Base-by-base conservation (phyloP, 768 basidiomycete species). In the Lactarius pseudohatsudake region DNA sequence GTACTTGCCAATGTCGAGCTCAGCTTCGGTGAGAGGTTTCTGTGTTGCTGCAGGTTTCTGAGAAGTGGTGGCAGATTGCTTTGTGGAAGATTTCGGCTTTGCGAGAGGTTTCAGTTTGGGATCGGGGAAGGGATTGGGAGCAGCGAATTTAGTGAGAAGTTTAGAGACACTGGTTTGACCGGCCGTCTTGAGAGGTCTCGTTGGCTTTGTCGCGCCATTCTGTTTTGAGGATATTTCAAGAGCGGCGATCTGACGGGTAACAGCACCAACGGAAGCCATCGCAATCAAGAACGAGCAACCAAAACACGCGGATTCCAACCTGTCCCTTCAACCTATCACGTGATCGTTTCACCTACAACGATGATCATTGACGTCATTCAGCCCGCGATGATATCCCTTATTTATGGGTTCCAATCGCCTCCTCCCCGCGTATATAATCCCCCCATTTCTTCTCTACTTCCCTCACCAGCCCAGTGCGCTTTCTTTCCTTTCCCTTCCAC, bases 1-100 rank as follows among this genome's bases (percentile, higher is more conserved):
- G 75, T 99, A 99, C 56, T 80, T 83, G 34, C 96, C 96, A 40
- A 97, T 93, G 72, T 94, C 92, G 47, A 93, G 61, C 45, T 70
- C 76, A 70, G 32, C 73, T 26, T 30, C 59, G 64, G 26, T 64
- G 59, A 59, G 15, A 63, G 26, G 43, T 67, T 62, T 74, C 76
- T 38, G 68, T 71, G 30, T 4, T 72, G 71, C 30, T 73, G 70
- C 30, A 58, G 68, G 50, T 40, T 67, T 63, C 45, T 60, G 59
- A 30, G 69, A 26, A 15, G 26, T 26, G 26, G 26, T 26, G 26
- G 26, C 26, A 26, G 62, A 70, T 55, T 67, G 66, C 30, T 62
- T 70, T 9, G 65, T 56, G 78, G 85, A 38, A 78, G 80, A 71
- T 4, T 58, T 79, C 75, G 45, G 69, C 54, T 64, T 64, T 68